Percentiles rank a stretch among this genome's conserved stretches.
phyloP scores from a whole-genome alignment of 768 basidiomycete genomes.

The Russula sp. region DNA sequence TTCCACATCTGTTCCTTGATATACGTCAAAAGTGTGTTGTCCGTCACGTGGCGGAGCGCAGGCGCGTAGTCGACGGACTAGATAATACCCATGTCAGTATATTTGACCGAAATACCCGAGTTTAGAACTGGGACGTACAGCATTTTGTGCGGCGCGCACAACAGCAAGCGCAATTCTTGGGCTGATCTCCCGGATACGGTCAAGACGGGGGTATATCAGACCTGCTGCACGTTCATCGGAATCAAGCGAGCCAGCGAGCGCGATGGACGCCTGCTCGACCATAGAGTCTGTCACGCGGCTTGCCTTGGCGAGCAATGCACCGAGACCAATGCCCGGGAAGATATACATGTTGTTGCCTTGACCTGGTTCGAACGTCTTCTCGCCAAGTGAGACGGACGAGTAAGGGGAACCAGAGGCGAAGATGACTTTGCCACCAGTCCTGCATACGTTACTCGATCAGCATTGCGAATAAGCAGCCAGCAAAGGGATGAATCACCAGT shows the following conservation, averaged over 20 bases:
- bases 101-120: constrained; percentile 2
- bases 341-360: constrained; percentile 97
- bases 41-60: constrained; percentile 54
- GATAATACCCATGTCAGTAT: constrained; percentile 8
- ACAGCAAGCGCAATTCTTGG: constrained; percentile 69
- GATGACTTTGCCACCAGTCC: constrained; percentile 61
- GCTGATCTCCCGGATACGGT: constrained; percentile 84
- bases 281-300: constrained; percentile 75
- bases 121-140: constrained; percentile 43
- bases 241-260: constrained; percentile 71
- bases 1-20: constrained; percentile 73
- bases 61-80: constrained; percentile 33
- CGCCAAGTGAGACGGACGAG: constrained; percentile 55
- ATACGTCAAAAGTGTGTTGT: constrained; percentile 52
- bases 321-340: constrained; percentile 76
- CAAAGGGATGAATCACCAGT: constrained; percentile 45
- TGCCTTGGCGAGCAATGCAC: constrained; percentile 69
- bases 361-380: constrained; percentile 64
- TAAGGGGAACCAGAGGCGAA: constrained; percentile 92
- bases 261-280: constrained; percentile 85
- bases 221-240: constrained; percentile 60
- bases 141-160: constrained; percentile 76
- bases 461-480: neutral
- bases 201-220: constrained; percentile 80
- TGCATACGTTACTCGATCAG: constrained; percentile 7